Conservation (phyloP, 2,329 filamentous ascomycete genomes). For the Neofusicoccum sp. region DNA sequence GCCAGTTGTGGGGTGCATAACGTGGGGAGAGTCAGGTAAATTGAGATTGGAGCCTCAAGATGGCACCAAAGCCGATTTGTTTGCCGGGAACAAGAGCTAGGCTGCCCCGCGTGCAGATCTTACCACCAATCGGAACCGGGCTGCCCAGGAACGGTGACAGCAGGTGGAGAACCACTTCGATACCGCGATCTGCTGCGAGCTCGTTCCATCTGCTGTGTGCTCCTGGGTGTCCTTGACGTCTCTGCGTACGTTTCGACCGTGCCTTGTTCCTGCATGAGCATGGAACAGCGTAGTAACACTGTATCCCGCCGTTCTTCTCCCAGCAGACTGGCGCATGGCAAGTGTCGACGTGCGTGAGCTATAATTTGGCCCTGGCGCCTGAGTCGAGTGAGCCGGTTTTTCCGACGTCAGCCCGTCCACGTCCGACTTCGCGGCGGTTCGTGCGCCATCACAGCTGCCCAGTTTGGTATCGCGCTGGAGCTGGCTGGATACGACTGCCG, state of each 20-base stretch:
- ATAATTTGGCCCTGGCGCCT: background rate
- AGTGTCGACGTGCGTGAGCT: too few species aligned
- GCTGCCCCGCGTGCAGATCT: background rate
- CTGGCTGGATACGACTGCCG: background rate
- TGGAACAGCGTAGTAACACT: background rate
- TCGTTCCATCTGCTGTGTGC: background rate
- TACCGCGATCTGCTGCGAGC: background rate
- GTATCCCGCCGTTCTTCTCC: background rate
- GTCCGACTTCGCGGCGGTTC: background rate
- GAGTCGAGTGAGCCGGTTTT: background rate
- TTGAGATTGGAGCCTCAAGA: conserved; percentile 6
- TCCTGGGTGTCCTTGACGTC: too few species aligned
- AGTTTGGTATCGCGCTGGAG: background rate
- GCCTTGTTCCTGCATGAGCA: conserved; percentile 2
- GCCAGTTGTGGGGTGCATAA: conserved; percentile 11
- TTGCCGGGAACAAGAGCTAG: conserved; percentile 2
- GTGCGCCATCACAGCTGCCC: conserved; percentile 3
- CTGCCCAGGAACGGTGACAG: background rate
- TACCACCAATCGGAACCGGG: background rate
- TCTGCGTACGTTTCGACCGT: background rate
- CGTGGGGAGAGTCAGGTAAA: conserved; percentile 17
- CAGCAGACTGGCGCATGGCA: too few species aligned
- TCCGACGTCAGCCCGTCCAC: background rate
- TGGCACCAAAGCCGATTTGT: background rate
- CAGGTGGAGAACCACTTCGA: conserved; percentile 1